Conservation (phyloP, 768 basidiomycete species). For the Tephrocybe sp. region DNA sequence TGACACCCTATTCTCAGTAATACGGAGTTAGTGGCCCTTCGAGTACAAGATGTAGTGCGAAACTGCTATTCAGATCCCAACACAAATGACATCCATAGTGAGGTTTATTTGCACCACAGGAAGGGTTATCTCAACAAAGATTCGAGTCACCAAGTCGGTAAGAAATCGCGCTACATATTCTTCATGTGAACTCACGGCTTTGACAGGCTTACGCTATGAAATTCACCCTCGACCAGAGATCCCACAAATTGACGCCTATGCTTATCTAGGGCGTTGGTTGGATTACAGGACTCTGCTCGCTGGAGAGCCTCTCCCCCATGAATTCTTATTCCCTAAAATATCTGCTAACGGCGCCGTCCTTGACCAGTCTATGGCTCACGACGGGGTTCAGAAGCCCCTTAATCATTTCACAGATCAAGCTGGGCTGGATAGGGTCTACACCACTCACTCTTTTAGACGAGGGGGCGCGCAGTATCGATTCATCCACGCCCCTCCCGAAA, state of each 20-base stretch:
- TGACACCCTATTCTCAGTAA: background rate
- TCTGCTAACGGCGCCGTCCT: slow-evolving; percentile 18
- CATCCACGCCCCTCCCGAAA: background rate
- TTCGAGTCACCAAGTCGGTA: background rate
- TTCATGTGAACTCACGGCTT: background rate
- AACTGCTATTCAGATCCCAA: too few relatives aligned
- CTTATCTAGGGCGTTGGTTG: slow-evolving; percentile 18
- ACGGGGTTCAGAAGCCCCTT: slow-evolving; percentile 24
- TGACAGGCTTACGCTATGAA: slow-evolving; percentile 1
- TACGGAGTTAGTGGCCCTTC: slow-evolving; percentile 9
- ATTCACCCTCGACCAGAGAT: slow-evolving; percentile 12
- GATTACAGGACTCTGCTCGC: slow-evolving; percentile 14
- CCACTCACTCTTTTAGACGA: slow-evolving; percentile 30
- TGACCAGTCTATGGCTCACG: background rate
- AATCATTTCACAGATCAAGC: slow-evolving; percentile 20
- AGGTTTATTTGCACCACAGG: background rate
- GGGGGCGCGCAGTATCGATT: background rate
- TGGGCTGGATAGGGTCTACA: slow-evolving; percentile 18
- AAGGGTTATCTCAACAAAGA: slow-evolving; percentile 6
- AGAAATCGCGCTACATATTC: background rate
- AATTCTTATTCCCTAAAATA: slow-evolving; percentile 33
- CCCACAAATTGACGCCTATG: slow-evolving; percentile 16
- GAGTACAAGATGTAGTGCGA: background rate
- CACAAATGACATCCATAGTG: background rate
- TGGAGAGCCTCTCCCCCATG: slow-evolving; percentile 20